Evolutionary conservation across 2,329 filamentous ascomycete species (phyloP).

Genomic region (Neopestalotiopsis rosae): DNA sequence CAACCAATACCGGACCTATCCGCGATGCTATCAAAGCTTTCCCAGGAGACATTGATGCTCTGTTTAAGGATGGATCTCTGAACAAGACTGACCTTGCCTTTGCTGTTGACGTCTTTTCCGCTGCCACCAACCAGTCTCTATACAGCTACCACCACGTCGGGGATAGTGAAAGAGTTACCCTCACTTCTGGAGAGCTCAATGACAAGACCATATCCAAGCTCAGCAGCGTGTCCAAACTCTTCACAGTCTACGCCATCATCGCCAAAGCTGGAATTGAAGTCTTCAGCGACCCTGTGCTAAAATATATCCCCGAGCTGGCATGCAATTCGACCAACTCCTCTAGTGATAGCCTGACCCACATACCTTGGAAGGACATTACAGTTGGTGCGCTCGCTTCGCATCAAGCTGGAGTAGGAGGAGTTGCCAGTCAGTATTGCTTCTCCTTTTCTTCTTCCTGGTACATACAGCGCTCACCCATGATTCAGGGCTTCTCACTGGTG

Average conservation of each 20-base stretch:
- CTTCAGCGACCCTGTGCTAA: neutral
- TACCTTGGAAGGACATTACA: neutral
- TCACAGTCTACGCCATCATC: neutral
- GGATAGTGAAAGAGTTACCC: neutral
- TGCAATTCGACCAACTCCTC: neutral
- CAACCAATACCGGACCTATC: neutral
- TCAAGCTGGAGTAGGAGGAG: slow-evolving; percentile 2
- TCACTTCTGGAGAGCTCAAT: slow-evolving; percentile 2
- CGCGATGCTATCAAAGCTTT: neutral
- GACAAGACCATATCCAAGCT: slow-evolving; percentile 8
- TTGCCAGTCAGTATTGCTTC: neutral
- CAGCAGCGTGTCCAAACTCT: slow-evolving; percentile 1
- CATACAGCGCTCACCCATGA: neutral
- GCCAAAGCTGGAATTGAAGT: slow-evolving; percentile 7
- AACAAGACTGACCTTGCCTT: slow-evolving; percentile 7
- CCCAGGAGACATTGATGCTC: neutral
- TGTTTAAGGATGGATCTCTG: neutral
- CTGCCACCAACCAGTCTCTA: slow-evolving; percentile 4
- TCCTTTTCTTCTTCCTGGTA: neutral
- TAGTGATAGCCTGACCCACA: neutral
- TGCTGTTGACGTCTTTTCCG: slow-evolving; percentile 6
- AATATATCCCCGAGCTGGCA: slow-evolving; percentile 3
- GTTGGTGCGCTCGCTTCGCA: slow-evolving; percentile 5
- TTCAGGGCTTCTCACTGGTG: neutral
- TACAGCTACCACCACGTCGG: slow-evolving; percentile 6